Evolutionary conservation across 179 eudicot genomes (phyloP), one percentile per base, ranked within the genome.

Genomic region (Nepenthes alata): DNA sequence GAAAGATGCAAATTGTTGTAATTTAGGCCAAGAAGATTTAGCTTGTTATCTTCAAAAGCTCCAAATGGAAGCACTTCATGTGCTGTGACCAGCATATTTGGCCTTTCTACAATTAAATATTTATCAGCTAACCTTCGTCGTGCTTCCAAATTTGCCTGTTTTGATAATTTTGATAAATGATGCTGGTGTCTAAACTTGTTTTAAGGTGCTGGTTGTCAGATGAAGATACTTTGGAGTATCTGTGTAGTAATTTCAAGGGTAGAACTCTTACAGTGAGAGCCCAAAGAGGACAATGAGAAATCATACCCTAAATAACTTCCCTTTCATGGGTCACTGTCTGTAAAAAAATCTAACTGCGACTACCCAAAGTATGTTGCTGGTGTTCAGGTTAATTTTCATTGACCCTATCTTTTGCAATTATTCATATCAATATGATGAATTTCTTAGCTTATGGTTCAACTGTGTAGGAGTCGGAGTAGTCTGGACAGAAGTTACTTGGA

Each of bases 401-500:
- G 44, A 50, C 39, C 35, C 53, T 9, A 2, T 47, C 4, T 66
- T 48, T 25, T 7, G 8, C 14, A 10, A 2, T 58, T 38, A 6
- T 9, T 9, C 1, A 3, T 11, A 16, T 4, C 48, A 58, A 4
- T 44, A 25, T 38, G 3, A 47, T 57, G 3, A n/a, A 37, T 11
- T 44, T 58, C 44, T 38, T 72, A 7, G 8, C 45, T 67, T 58
- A 47, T 55, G 11, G 1, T 62, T 55, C 45, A 45, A 59, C 64
- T 63, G 45, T 75, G 67, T 82, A 94, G 99, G 97, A 52, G 97
- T 94, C 35, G 91, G 90, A 65, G 87, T 79, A 70, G 97, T 94
- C 41, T 78, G 90, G 72, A 87, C 96, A 0, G 97, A 97, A 67
- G 95, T 95, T 16, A 82, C 90, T 65, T 77, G 97, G 74, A 79